A percentile compares a stretch with the other conserved stretches of the same genome.
Evolutionary conservation across 352 stramenopile genomes (phyloP).

Genomic region (Phytophthora rubi): DNA sequence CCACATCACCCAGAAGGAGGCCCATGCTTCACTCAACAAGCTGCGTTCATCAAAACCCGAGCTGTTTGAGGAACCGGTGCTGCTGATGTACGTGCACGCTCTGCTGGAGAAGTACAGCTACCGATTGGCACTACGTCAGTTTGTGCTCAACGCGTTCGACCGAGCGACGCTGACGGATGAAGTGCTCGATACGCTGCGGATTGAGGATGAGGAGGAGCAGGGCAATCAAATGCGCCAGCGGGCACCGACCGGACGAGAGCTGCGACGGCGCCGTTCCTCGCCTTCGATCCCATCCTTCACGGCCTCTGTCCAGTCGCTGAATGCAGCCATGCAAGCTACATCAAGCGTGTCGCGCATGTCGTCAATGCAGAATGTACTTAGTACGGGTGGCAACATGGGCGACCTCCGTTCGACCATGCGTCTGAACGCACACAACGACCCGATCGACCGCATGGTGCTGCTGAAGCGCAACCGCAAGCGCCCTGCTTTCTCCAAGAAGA

Average conservation of each 20-base stretch:
- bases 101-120: conserved; percentile 89
- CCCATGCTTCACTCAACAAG: conserved; percentile 86
- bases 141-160: conserved; percentile 89
- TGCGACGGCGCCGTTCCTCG: conserved; percentile 77
- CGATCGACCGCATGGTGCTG: conserved; percentile 74
- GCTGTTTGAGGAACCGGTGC: conserved; percentile 86
- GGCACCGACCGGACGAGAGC: conserved; percentile 53
- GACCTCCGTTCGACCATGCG: conserved; percentile 65
- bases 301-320: conserved; percentile 82
- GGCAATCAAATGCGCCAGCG: conserved; percentile 55
- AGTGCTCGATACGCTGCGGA: conserved; percentile 70
- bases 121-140: conserved; percentile 82
- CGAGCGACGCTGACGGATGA: conserved; percentile 73
- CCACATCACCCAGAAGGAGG: conserved; percentile 91
- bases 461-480: conserved; percentile 84
- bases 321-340: conserved; percentile 77
- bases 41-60: conserved; percentile 68
- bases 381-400: conserved; percentile 30
- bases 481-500: conserved; percentile 77
- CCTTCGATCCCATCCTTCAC: conserved; percentile 91
- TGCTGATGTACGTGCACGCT: conserved; percentile 84
- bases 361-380: conserved; percentile 46
- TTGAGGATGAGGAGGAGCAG: conserved; percentile 50
- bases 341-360: conserved; percentile 59
- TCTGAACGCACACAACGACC: conserved; percentile 63